Evolutionary conservation across 495 filamentous ascomycete species (phyloP).

Genomic region (Aspergillus conjunctus): DNA sequence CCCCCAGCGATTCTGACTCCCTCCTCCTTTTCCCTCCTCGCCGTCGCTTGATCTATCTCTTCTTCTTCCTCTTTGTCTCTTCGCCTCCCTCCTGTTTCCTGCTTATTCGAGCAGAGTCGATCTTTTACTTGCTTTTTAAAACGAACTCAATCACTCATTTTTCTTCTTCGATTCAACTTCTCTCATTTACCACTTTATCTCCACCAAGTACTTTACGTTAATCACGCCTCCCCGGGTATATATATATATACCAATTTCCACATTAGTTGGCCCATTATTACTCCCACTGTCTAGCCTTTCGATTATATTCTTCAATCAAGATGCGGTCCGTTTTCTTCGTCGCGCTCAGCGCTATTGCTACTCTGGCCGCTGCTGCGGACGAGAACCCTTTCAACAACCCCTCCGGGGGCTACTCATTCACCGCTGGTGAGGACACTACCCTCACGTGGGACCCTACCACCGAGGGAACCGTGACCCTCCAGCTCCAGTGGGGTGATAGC

Average conservation of each 20-base stretch:
- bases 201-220: slow-evolving; percentile 2
- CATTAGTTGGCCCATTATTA: slow-evolving; percentile 12
- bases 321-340: slow-evolving; percentile 49
- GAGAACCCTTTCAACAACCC: slow-evolving; percentile 61
- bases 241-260: slow-evolving; percentile 19
- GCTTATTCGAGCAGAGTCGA: slow-evolving; percentile 12
- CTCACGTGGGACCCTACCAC: slow-evolving; percentile 60
- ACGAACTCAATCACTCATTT: slow-evolving; percentile 10
- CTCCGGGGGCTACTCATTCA: slow-evolving; percentile 44
- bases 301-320: slow-evolving; percentile 25
- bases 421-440: slow-evolving; percentile 51
- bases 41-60: not conserved
- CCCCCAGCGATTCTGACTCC: not conserved
- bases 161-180: slow-evolving; percentile 13
- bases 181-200: slow-evolving; percentile 12
- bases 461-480: slow-evolving; percentile 53
- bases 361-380: slow-evolving; percentile 37
- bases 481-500: slow-evolving; percentile 53
- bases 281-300: slow-evolving; percentile 14
- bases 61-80: slow-evolving; percentile 5
- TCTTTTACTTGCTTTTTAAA: slow-evolving; percentile 22
- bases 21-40: not conserved
- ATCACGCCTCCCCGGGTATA: slow-evolving; percentile 11
- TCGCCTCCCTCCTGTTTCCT: slow-evolving; percentile 11
- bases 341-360: slow-evolving; percentile 43